Evolutionary conservation across 208 protist species (phyloP).

Genomic region (Entamoeba invadens): DNA sequence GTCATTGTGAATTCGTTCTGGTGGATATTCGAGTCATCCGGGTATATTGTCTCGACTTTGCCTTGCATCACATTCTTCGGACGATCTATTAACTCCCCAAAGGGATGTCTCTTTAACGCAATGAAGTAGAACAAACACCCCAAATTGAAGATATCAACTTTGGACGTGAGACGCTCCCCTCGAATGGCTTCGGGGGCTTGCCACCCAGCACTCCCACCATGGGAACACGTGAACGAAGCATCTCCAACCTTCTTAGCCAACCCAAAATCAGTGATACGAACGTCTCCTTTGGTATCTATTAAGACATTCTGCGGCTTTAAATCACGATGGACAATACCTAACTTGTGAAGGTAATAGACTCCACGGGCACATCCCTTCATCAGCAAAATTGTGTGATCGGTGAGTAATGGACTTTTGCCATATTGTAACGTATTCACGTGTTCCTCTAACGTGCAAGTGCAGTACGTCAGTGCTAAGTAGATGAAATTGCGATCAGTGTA

Average conservation of each 20-base stretch:
- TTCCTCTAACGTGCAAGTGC: background rate
- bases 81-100: background rate
- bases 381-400: background rate
- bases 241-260: slow-evolving; percentile 10
- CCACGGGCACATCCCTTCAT: slow-evolving; percentile 6
- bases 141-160: background rate
- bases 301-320: slow-evolving; percentile 45
- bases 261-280: slow-evolving; percentile 42
- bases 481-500: background rate
- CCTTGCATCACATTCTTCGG: background rate
- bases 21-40: background rate
- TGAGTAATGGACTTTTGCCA: background rate
- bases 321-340: slow-evolving; percentile 28
- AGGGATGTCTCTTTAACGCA: background rate
- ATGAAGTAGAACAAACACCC: background rate
- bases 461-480: background rate
- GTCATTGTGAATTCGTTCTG: background rate
- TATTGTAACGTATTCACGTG: background rate
- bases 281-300: slow-evolving; percentile 6
- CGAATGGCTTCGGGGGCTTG: background rate
- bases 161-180: background rate
- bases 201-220: background rate
- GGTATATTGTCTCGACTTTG: background rate
- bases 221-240: background rate
- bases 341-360: slow-evolving; percentile 18